A percentile compares a stretch with the other conserved stretches of the same genome.
Evolutionary conservation across 2,329 filamentous ascomycete genomes (phyloP).

Genomic region (Lecanosticta acicola): DNA sequence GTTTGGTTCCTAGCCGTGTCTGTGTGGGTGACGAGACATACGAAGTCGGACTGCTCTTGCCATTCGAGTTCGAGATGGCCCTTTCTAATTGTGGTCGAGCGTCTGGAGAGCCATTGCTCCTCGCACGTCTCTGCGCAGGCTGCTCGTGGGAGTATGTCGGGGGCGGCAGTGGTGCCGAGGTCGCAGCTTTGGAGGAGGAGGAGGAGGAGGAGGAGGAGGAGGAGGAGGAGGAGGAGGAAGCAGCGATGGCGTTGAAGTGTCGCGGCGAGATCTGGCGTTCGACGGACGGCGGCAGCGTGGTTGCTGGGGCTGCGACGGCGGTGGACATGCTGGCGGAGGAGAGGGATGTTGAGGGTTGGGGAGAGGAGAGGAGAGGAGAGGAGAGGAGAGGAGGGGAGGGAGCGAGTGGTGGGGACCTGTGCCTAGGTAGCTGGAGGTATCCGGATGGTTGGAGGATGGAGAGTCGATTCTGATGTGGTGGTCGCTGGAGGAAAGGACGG

Average conservation of each 20-base stretch:
- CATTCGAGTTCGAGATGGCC: slow-evolving; percentile 37
- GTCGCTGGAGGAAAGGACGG: neutral
- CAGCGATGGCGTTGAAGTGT: slow-evolving; percentile 42
- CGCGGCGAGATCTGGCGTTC: slow-evolving; percentile 37
- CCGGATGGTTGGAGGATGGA: neutral
- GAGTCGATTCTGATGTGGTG: neutral
- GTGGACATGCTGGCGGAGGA: slow-evolving; percentile 39
- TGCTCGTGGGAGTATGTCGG: slow-evolving; percentile 18
- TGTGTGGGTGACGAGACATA: slow-evolving; percentile 27
- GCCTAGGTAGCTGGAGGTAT: neutral
- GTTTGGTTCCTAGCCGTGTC: slow-evolving; percentile 2
- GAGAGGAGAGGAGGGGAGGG: neutral
- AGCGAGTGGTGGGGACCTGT: neutral
- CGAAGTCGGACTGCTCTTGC: slow-evolving; percentile 51
- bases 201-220: slow-evolving; percentile 24
- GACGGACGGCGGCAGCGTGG: slow-evolving; percentile 31
- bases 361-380: neutral
- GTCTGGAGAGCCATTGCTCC: slow-evolving; percentile 34
- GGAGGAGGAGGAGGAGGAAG: slow-evolving; percentile 30
- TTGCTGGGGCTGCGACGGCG: slow-evolving; percentile 41
- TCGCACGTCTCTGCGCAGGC: slow-evolving; percentile 29
- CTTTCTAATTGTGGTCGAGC: slow-evolving; percentile 14
- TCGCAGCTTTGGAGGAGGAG: slow-evolving; percentile 27
- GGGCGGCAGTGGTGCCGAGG: neutral
- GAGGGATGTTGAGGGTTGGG: neutral